phyloP scores from a whole-genome alignment of 2,329 filamentous ascomycete genomes.

The Xylariaceae sp. region DNA sequence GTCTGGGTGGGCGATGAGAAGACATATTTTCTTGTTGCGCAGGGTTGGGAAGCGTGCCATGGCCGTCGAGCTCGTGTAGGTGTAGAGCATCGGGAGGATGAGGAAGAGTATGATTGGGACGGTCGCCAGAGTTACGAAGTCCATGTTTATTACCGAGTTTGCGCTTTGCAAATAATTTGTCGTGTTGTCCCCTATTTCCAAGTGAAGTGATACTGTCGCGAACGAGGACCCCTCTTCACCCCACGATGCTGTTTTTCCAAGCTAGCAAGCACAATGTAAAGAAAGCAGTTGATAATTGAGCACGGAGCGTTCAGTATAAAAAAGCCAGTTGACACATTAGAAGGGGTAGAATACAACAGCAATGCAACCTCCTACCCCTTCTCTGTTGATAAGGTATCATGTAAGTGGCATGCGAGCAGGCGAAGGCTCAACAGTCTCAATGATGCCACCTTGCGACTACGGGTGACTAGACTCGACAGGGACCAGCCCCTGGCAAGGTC shows the following conservation, averaged over 20 bases:
- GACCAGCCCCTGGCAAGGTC: not conserved
- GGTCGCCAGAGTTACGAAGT: slow-evolving; percentile 20
- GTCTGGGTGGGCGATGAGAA: slow-evolving; percentile 95
- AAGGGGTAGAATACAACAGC: slow-evolving; percentile 23
- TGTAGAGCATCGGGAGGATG: slow-evolving; percentile 47
- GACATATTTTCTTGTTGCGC: slow-evolving; percentile 78
- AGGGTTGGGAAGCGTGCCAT: slow-evolving; percentile 60
- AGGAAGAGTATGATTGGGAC: slow-evolving; percentile 36
- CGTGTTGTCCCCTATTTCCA: too few species aligned
- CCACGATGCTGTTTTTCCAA: not conserved
- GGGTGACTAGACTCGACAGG: not conserved
- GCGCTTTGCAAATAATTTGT: too few species aligned
- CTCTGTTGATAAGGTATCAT: not conserved
- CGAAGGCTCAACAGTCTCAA: slow-evolving; percentile 1
- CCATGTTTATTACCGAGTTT: slow-evolving; percentile 4
- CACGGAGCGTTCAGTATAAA: not conserved
- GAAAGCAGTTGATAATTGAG: not conserved
- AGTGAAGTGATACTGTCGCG: too few species aligned
- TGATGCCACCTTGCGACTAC: slow-evolving; percentile 29
- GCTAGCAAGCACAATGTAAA: not conserved
- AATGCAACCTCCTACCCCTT: slow-evolving; percentile 18
- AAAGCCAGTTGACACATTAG: not conserved
- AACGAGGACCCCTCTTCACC: too few species aligned
- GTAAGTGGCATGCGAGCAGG: too few species aligned
- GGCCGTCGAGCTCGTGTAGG: slow-evolving; percentile 45